phyloP scores from a whole-genome alignment of 1,284 basidiomycete genomes.

The Malassezia pachydermatis region DNA sequence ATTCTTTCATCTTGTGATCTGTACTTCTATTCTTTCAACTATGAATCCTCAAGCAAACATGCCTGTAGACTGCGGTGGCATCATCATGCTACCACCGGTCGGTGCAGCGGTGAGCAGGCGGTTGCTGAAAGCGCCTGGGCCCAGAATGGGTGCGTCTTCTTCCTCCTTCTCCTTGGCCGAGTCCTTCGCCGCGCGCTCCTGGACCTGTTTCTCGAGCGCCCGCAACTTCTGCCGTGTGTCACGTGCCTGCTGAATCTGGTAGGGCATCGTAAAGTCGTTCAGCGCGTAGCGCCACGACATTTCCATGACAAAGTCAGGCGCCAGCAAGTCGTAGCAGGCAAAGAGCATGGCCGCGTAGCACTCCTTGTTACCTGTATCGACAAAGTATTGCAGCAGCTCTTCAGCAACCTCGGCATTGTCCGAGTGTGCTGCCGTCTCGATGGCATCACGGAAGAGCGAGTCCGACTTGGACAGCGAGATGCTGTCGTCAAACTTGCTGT shows the following conservation, averaged over 20 bases:
- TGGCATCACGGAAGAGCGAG: constrained; percentile 89
- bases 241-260: constrained; percentile 68
- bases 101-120: constrained; percentile 4
- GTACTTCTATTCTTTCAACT: neutral
- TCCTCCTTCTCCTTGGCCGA: constrained; percentile 74
- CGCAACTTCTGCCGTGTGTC: constrained; percentile 30
- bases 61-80: constrained; percentile 5
- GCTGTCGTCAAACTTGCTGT: constrained; percentile 84
- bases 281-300: constrained; percentile 88
- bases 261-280: constrained; percentile 93
- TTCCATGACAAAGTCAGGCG: constrained; percentile 84
- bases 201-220: constrained; percentile 69
- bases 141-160: constrained; percentile 47
- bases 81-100: neutral
- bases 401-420: constrained; percentile 73
- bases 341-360: constrained; percentile 85
- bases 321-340: constrained; percentile 81
- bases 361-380: constrained; percentile 96
- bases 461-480: constrained; percentile 88
- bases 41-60: constrained; percentile 9
- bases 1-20: neutral
- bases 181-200: constrained; percentile 62
- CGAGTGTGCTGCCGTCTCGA: constrained; percentile 81
- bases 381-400: constrained; percentile 71
- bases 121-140: constrained; percentile 22